Conservation (phyloP, 306 rosid species). For the Dryas octopetala region DNA sequence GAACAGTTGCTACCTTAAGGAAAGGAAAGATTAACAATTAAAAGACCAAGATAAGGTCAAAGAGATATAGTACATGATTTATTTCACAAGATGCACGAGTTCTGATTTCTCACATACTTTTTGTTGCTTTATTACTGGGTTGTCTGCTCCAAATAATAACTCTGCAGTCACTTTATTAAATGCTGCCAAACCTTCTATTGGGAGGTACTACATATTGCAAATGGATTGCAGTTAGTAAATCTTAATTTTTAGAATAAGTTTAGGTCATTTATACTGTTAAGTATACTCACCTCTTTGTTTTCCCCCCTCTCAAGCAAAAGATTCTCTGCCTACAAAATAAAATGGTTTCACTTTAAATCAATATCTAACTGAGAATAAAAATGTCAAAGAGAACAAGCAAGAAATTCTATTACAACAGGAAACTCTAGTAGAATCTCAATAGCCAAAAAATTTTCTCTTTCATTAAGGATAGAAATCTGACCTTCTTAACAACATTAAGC, state of each 20-base stretch:
- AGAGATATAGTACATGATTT: neutral
- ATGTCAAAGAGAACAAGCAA: neutral
- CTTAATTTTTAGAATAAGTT: constrained; percentile 12
- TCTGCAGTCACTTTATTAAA: constrained; percentile 93
- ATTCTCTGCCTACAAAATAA: constrained; percentile 65
- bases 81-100: neutral
- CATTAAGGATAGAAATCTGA: constrained; percentile 17
- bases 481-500: constrained; percentile 91
- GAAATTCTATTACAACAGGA: neutral
- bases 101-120: constrained; percentile 41
- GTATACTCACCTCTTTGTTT: constrained; percentile 77
- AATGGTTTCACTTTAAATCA: constrained; percentile 8
- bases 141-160: constrained; percentile 85
- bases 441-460: neutral
- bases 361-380: constrained; percentile 9
- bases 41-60: neutral
- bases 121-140: constrained; percentile 69
- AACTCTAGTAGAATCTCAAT: neutral
- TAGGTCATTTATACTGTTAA: constrained; percentile 20
- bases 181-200: constrained; percentile 97
- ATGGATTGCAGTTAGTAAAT: constrained; percentile 30
- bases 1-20: constrained; percentile 88
- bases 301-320: constrained; percentile 89
- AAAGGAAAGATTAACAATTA: constrained; percentile 12
- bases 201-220: constrained; percentile 66